Conservation (phyloP, 257 asterid species). For the Nyctanthes arbortristis region DNA sequence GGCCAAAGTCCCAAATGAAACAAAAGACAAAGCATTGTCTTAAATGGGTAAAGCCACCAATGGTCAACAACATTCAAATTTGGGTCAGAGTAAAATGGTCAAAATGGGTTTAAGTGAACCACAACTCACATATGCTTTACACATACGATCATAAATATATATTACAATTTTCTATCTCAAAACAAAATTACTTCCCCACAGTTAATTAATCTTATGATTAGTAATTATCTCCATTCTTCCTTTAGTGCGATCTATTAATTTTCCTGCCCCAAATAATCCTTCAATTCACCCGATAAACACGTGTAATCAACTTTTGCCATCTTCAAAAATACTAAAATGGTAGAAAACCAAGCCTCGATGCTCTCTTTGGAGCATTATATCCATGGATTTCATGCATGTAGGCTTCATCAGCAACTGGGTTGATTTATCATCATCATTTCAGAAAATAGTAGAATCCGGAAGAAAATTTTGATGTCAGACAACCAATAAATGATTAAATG, state of each 20-base stretch:
- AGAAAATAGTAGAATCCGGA: constrained; percentile 40
- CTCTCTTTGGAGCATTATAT: constrained; percentile 68
- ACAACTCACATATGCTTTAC: no score
- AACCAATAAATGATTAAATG: no score
- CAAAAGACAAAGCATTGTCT: no score
- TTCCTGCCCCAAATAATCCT: constrained; percentile 56
- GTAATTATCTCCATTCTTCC: no score
- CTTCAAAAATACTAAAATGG: constrained; percentile 49
- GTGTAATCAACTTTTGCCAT: constrained; percentile 56
- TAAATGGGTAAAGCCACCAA: no score
- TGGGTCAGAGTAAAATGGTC: no score
- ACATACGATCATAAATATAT: not conserved
- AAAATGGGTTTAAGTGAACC: no score
- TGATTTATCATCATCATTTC: constrained; percentile 19
- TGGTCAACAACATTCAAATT: no score
- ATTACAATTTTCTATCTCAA: not conserved
- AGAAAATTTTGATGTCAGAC: no score
- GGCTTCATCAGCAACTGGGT: constrained; percentile 45
- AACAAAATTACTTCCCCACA: constrained; percentile 15
- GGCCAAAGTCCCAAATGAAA: no score
- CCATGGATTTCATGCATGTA: constrained; percentile 57
- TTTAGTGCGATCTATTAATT: constrained; percentile 21
- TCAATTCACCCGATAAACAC: constrained; percentile 68
- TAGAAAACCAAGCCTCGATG: constrained; percentile 61
- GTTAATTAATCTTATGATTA: no score